Percentiles rank a stretch among this genome's conserved stretches.
phyloP scores from a whole-genome alignment of 352 stramenopile genomes.

The Globisporangium polare region DNA sequence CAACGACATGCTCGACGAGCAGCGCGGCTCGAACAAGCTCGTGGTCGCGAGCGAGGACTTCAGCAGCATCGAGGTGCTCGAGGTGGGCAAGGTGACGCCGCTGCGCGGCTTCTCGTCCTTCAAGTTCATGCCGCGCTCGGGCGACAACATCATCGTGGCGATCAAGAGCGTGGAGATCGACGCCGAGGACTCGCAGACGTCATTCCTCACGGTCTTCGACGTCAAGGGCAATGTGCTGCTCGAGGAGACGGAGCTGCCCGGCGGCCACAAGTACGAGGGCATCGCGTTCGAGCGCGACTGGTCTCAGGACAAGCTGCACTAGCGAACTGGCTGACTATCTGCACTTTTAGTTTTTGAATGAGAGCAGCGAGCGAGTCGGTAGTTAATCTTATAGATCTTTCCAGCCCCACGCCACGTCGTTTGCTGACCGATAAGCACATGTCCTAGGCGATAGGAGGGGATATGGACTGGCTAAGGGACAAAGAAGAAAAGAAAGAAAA shows the following conservation, averaged over 20 bases:
- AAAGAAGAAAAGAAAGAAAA: background rate
- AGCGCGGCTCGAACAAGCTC: slow-evolving; percentile 86
- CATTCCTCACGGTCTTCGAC: slow-evolving; percentile 92
- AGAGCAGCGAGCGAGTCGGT: background rate
- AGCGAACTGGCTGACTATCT: slow-evolving; percentile 6
- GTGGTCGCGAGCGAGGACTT: slow-evolving; percentile 91
- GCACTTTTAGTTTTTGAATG: background rate
- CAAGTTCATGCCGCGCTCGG: slow-evolving; percentile 91
- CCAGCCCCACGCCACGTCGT: background rate
- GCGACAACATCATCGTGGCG: slow-evolving; percentile 89
- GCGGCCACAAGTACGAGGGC: slow-evolving; percentile 91
- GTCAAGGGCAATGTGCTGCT: slow-evolving; percentile 88
- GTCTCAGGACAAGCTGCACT: slow-evolving; percentile 27
- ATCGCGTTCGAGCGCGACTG: slow-evolving; percentile 89
- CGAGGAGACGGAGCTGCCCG: slow-evolving; percentile 89
- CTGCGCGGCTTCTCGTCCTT: slow-evolving; percentile 93
- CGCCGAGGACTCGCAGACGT: slow-evolving; percentile 87
- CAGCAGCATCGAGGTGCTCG: slow-evolving; percentile 69
- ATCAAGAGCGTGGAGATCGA: slow-evolving; percentile 94
- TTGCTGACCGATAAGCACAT: no score
- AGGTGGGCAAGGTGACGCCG: slow-evolving; percentile 80
- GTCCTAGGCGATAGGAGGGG: background rate
- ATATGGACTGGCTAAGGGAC: background rate
- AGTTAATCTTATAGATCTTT: slow-evolving; percentile 12
- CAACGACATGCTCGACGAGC: slow-evolving; percentile 96